phyloP scores from a whole-genome alignment of 768 basidiomycete species.

The Amanita inopinata region DNA sequence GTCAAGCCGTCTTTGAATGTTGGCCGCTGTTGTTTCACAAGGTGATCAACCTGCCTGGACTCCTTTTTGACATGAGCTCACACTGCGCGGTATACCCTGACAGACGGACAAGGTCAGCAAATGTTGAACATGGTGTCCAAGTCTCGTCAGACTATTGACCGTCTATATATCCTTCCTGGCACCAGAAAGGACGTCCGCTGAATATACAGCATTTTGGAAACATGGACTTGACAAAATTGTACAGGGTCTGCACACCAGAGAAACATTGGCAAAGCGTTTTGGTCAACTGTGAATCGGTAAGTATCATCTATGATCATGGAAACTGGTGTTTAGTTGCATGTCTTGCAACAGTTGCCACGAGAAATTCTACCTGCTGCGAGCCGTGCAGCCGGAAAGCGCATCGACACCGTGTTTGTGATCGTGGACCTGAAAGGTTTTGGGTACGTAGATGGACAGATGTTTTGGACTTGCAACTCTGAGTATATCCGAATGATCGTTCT shows the following conservation, averaged over 20 bases:
- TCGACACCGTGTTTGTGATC: constrained; percentile 50
- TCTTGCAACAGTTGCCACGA: constrained; percentile 36
- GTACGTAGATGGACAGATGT: constrained; percentile 26
- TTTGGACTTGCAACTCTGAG: not conserved
- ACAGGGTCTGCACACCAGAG: constrained; percentile 48
- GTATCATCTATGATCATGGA: constrained; percentile 9
- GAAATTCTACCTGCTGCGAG: constrained; percentile 62
- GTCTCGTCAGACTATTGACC: too few relatives aligned
- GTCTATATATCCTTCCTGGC: too few relatives aligned
- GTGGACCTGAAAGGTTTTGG: constrained; percentile 66
- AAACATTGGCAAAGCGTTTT: constrained; percentile 54
- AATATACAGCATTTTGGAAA: constrained; percentile 58
- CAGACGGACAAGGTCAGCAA: constrained; percentile 59
- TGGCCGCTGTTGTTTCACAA: constrained; percentile 82
- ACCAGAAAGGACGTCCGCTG: constrained; percentile 64
- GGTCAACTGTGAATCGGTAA: constrained; percentile 51
- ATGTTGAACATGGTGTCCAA: not conserved
- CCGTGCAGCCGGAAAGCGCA: constrained; percentile 38
- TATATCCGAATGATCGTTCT: too few relatives aligned
- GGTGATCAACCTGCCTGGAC: constrained; percentile 19
- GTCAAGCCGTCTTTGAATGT: constrained; percentile 57
- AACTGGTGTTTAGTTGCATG: not conserved
- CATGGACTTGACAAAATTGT: constrained; percentile 47
- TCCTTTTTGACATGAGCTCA: not conserved
- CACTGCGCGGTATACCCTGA: not conserved